phyloP scores from a whole-genome alignment of 116 monocot genomes.

The Zostera marina region DNA sequence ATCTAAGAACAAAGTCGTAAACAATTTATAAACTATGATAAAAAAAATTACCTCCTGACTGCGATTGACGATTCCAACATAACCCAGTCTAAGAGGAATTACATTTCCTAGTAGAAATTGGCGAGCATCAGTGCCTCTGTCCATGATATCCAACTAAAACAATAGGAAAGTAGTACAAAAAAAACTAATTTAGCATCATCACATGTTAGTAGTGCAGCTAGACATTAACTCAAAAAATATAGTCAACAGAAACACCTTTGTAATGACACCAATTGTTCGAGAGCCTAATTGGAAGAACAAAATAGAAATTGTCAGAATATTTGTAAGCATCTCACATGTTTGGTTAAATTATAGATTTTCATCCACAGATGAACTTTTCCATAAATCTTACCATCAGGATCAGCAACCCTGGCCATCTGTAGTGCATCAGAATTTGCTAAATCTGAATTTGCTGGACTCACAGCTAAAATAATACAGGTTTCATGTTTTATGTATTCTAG shows the following conservation, averaged over 20 bases:
- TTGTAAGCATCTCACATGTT: neutral
- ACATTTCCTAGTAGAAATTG: conserved; percentile 26
- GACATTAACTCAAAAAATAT: neutral
- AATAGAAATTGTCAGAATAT: conserved; percentile 1
- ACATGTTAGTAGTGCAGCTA: neutral
- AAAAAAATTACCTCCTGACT: conserved; percentile 19
- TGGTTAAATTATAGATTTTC: neutral
- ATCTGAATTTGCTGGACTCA: conserved; percentile 22
- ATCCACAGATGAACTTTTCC: neutral
- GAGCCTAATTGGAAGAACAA: conserved; percentile 8
- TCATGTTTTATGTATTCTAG: conserved; percentile 21
- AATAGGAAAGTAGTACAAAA: neutral
- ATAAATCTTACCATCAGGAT: conserved; percentile 18
- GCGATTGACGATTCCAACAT: conserved; percentile 22
- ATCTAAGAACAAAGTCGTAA: too few relatives aligned
- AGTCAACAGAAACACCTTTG: conserved; percentile 11
- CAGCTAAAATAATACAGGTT: conserved; percentile 25
- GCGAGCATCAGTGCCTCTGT: conserved; percentile 22
- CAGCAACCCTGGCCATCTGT: conserved; percentile 21
- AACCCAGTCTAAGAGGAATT: conserved; percentile 26
- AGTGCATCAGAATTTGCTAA: conserved; percentile 26
- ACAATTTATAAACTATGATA: too few relatives aligned
- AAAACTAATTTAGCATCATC: neutral
- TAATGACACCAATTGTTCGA: conserved; percentile 31
- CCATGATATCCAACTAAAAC: conserved; percentile 26